These are phyloP conservation scores for Macroventuria anomochaeta DNA, from an alignment of 2,329 filamentous ascomycete genomes.

Conservation along the genomic window DNA sequence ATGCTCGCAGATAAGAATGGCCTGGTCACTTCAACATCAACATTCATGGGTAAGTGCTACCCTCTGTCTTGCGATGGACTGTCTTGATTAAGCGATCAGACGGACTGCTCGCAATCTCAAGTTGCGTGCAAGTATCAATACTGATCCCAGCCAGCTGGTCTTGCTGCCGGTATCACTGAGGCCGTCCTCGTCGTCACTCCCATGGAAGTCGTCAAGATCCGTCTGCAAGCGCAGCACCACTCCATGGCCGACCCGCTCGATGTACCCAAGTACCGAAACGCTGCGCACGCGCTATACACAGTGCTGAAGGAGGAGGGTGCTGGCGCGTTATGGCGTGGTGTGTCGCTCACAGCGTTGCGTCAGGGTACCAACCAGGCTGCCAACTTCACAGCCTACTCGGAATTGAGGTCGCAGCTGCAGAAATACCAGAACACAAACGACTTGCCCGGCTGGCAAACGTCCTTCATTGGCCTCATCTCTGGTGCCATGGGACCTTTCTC, in stretches of 20 bases:
- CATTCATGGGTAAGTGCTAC: constrained; percentile 67
- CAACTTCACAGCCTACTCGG: constrained; percentile 97
- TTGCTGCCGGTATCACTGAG: constrained; percentile 93
- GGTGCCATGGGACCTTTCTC: constrained; percentile 95
- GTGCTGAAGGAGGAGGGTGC: constrained; percentile 90
- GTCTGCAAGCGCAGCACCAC: constrained; percentile 97
- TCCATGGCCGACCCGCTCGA: constrained; percentile 96
- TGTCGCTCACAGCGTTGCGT: constrained; percentile 88
- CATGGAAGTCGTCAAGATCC: constrained; percentile 99
- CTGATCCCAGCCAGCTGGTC: constrained; percentile 67
- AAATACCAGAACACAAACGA: constrained; percentile 73
- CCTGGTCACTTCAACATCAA: constrained; percentile 71
- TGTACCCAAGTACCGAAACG: constrained; percentile 95
- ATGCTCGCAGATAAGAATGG: constrained; percentile 73
- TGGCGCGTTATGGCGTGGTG: constrained; percentile 88
- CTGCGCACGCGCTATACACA: constrained; percentile 81
- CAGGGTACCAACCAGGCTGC: constrained; percentile 94
- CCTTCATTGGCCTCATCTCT: constrained; percentile 84
- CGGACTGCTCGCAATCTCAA: neutral
- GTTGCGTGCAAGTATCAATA: neutral
- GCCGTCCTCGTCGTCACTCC: constrained; percentile 95
- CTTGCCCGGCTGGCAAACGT: constrained; percentile 88
- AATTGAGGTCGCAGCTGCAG: constrained; percentile 83
- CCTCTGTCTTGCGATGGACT: neutral
- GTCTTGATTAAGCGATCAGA: neutral